Evolutionary conservation across 208 protist species (phyloP), one percentile per base, ranked within the genome.

Genomic region (Leptomonas pyrrhocoris): DNA sequence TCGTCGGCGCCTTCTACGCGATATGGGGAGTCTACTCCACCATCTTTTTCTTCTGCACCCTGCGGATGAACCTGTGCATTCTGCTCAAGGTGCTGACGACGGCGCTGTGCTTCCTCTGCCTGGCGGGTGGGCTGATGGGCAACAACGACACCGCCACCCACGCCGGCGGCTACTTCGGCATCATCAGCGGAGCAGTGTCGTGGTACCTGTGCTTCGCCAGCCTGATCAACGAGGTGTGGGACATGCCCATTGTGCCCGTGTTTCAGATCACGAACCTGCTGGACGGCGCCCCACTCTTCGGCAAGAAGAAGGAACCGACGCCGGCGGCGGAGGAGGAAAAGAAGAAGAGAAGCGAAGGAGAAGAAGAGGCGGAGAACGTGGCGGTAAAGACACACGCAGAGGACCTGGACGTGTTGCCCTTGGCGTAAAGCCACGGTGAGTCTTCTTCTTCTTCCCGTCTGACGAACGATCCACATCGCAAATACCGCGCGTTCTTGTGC

Each of bases 141-240:
- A 19, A 25, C 58, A 81, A 66, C 70, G n/a, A n/a, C 12, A 56
- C 42, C 0, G 70, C 65, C 31, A 21, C 67, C 18, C 59, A 62
- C n/a, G 74, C 74, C 23, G 80, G 62, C 4, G 83, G 86, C 51
- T 84, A 73, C 55, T 73, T 80, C 21, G 86, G 83, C 2, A 71
- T 89, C 54, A 31, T 88, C 40, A 82, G 81, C 46, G 86, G 86
- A 11, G 36, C 45, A 36, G 40, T 74, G 27, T 77, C 86, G 1
- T 15, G 89, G 15, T 92, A 92, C 59, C 67, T 85, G 16, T 71
- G 71, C 25, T 55, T 87, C 19, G 81, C 81, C 7, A 60, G 79
- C 62, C n/a, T 88, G 12, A 19, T 92, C 40, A 76, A 81, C 49
- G 81, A 86, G 40, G 55, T 74, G 19, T 86, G 72, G 60, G 83